Base-by-base conservation (phyloP, 2,329 filamentous ascomycete species). In the Kalaharituber pfeilii region DNA sequence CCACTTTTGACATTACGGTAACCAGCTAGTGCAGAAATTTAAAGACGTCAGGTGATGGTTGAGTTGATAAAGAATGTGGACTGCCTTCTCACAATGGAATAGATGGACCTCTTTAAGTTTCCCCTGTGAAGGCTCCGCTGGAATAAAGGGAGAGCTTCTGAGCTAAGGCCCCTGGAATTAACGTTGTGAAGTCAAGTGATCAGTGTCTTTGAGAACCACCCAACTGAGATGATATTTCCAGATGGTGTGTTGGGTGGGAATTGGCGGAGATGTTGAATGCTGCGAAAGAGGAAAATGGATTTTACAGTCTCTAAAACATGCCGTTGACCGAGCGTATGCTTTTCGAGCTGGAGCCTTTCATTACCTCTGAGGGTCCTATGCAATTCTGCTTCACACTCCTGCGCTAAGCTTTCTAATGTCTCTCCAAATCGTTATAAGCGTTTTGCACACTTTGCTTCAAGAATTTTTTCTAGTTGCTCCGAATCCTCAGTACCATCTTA, bases 1-100 rank as follows among this genome's bases (percentile, higher is more conserved):
- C 88, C 2, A 76, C 71, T 11, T 74, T 71, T 2, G 75, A 75
- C 86, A 95, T 93, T 4, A 74, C 71, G 49, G 71, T 69, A 3
- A 78, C 76, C 26, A 94, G 65, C 45, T 73, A 73, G 24, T 79
- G 77, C 50, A 95, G 64, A 53, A 93, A 80, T 56, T 75, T 77
- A 65, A 94, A 94, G 0, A 79, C 72, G 20, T 75, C 73, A 0
- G 85, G 80, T 0, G 86, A 89, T 1, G 86, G 86, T 63, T 91
- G 85, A 5, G 79, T 74, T 0, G 89, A 89, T 42, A 94, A 66
- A 25, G 78, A 72, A 18, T 18, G 33, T 0, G 84, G 84, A 7
- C 24, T 39, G 0, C 84, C 84, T 65, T 93, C 86, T 88, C 88
- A 95, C 0, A 95, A 71, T 0, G 77, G 73, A 51, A 80, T 74